Evolutionary conservation across 2,329 filamentous ascomycete genomes (phyloP).

Genomic region (Aaosphaeria pasadenensis): DNA sequence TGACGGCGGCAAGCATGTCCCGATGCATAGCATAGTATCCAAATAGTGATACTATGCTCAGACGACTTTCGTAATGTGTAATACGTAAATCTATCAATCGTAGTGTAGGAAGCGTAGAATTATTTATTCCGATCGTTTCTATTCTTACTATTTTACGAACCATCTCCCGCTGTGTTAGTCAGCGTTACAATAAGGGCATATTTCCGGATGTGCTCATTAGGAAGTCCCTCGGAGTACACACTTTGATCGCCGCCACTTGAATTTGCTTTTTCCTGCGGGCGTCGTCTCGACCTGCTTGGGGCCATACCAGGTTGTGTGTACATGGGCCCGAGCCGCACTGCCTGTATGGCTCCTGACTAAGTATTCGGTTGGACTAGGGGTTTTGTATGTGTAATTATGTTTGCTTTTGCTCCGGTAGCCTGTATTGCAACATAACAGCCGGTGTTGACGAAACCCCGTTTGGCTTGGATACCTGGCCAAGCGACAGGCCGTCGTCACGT

Average conservation of each 20-base stretch:
- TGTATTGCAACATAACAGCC: background rate
- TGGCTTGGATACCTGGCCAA: background rate
- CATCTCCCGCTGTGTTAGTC: too few relatives aligned
- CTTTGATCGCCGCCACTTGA: background rate
- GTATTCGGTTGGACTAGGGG: background rate
- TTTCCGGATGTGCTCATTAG: too few relatives aligned
- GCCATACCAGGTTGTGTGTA: background rate
- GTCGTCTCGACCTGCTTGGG: background rate
- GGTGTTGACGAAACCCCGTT: background rate
- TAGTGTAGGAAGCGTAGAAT: too few relatives aligned
- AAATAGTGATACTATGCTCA: too few relatives aligned
- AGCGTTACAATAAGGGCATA: too few relatives aligned
- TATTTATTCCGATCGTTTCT: too few relatives aligned
- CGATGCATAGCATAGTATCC: constrained; percentile 12
- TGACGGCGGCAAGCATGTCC: constrained; percentile 15
- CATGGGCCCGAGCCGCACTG: background rate
- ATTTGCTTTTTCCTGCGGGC: background rate
- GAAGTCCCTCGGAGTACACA: background rate
- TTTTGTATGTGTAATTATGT: background rate
- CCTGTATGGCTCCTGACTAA: background rate
- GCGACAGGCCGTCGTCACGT: background rate
- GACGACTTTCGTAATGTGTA: too few relatives aligned
- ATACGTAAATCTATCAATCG: too few relatives aligned
- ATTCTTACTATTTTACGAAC: too few relatives aligned
- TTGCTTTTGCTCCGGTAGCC: background rate